A percentile compares a stretch with the other conserved stretches of the same genome.
Conservation (phyloP, 805 yeast genomes). For the Maudiozyma saulgeensis region DNA sequence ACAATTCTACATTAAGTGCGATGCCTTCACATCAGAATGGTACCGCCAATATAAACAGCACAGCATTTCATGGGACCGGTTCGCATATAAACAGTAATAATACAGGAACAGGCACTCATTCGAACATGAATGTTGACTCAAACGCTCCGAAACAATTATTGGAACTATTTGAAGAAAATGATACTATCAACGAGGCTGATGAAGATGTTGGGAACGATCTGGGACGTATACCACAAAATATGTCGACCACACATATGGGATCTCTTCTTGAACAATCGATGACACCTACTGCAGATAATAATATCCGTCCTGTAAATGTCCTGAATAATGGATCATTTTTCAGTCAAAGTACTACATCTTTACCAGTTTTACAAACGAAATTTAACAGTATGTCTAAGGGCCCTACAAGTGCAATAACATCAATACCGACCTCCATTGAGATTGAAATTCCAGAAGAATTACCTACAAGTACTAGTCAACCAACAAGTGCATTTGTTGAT, state of each 20-base stretch:
- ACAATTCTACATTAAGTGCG: conserved; percentile 25
- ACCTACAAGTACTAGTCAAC: conserved; percentile 19
- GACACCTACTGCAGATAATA: conserved; percentile 1
- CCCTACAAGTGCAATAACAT: conserved; percentile 23
- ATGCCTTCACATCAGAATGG: conserved; percentile 14
- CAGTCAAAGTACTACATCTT: conserved; percentile 23
- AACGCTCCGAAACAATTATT: conserved; percentile 63
- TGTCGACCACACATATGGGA: conserved; percentile 10
- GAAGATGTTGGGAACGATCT: conserved; percentile 12
- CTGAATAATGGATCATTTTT: conserved; percentile 10
- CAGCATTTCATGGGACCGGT: conserved; percentile 13
- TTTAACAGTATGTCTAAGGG: conserved; percentile 17
- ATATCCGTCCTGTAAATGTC: conserved; percentile 10
- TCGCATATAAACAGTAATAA: conserved; percentile 14
- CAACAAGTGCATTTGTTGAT: conserved; percentile 6
- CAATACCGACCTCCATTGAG: conserved; percentile 48
- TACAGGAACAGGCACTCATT: conserved; percentile 15
- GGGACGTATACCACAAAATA: conserved; percentile 11
- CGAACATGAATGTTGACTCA: conserved; percentile 18
- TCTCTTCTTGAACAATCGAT: conserved; percentile 8
- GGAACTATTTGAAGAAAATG: conserved; percentile 54
- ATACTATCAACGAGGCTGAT: conserved; percentile 18
- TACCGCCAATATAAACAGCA: conserved; percentile 13
- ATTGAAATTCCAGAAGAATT: conserved; percentile 54
- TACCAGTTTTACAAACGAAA: conserved; percentile 24